Evolutionary conservation across 2,329 filamentous ascomycete species (phyloP).

Genomic region (Phyllosticta capitalensis): DNA sequence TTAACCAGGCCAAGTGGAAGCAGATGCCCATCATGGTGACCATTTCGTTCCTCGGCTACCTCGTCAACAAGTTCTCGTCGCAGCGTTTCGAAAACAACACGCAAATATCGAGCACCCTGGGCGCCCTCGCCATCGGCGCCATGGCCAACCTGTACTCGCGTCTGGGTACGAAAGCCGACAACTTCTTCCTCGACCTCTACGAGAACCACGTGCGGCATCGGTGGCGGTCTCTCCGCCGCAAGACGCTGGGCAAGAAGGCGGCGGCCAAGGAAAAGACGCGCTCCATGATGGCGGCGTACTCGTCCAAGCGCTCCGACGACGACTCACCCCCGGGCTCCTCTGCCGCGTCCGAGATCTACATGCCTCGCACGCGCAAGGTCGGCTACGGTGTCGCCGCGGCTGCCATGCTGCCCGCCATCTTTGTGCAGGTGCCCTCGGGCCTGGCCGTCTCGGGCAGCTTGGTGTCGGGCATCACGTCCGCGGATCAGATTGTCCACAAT

Average conservation of each 20-base stretch:
- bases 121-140: slow-evolving; percentile 66
- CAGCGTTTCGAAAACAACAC: slow-evolving; percentile 58
- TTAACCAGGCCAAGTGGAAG: slow-evolving; percentile 74
- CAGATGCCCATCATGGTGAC: slow-evolving; percentile 67
- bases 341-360: slow-evolving; percentile 11
- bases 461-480: slow-evolving; percentile 47
- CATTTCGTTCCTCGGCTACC: slow-evolving; percentile 65
- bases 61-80: slow-evolving; percentile 64
- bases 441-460: slow-evolving; percentile 49
- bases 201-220: slow-evolving; percentile 38
- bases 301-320: not conserved
- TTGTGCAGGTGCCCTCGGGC: slow-evolving; percentile 55
- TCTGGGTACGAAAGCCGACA: slow-evolving; percentile 50
- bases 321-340: not conserved
- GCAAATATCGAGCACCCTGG: slow-evolving; percentile 68
- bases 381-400: slow-evolving; percentile 75
- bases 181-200: slow-evolving; percentile 46
- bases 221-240: slow-evolving; percentile 21
- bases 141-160: slow-evolving; percentile 72
- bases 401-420: slow-evolving; percentile 79
- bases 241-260: slow-evolving; percentile 17
- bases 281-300: not conserved
- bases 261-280: not conserved
- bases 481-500: slow-evolving; percentile 44
- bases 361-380: slow-evolving; percentile 26